Evolutionary conservation across 2,329 filamentous ascomycete genomes (phyloP), one percentile per base, ranked within the genome.

Genomic region (Shiraia sp.): DNA sequence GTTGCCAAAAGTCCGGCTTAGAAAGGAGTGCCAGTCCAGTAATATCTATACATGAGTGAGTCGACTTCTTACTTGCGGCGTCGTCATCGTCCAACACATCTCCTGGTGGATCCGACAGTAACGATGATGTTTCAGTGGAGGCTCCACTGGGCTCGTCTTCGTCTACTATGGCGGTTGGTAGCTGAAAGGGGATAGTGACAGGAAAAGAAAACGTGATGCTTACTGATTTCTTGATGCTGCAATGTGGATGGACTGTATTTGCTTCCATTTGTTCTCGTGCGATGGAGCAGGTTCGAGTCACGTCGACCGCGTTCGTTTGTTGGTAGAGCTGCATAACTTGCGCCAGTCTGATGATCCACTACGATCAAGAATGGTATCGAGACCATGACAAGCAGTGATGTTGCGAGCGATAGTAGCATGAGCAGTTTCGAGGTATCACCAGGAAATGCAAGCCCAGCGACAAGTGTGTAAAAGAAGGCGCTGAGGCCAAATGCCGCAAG

Each of bases 401-500:
- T 96, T 12, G 90, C 91, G 49, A 83, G 77, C 3, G 90, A 83
- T 28, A 99, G 77, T 19, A 97, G 74, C 51, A 92, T 75, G 42
- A 99, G 77, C 57, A 96, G 91, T 27, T 81, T 80, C 40, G 86
- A 86, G 1, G 90, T 93, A 59, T 95, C 83, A 27, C 90, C 89
- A 2, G 89, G 88, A 63, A 96, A 91, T 28, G 89, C 74, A 32
- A 95, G 64, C 13, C 83, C 82, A 15, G 90, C 88, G 24, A 95
- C 72, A 2, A 85, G 78, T 0, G 93, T 92, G 73, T 96, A 99
- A 75, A 97, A 95, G 72, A 99, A 93, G 40, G 93, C 93, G 66
- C 91, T 96, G 42, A 99, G 74, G 3, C 93, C 93, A 64, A 97
- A 97, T 3, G 89, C 91, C 42, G 93, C 89, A 41, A 97, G 72